These are phyloP conservation scores for Stromatinia cepivora DNA, from an alignment of 2,329 filamentous ascomycete species.

Conservation along the genomic window DNA sequence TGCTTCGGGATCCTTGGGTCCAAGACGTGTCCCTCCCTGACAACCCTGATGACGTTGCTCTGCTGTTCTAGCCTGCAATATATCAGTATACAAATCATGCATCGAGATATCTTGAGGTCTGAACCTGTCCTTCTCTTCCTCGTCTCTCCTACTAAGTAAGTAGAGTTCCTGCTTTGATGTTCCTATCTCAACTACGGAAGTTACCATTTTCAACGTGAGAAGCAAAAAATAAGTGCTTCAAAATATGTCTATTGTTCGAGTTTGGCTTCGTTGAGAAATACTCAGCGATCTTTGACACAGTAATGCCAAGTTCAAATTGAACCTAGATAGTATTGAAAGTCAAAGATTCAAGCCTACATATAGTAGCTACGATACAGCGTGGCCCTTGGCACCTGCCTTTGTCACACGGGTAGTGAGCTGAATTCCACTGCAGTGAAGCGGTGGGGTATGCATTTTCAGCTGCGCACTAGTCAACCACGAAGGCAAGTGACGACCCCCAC, in stretches of 20 bases:
- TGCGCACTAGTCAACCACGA: neutral
- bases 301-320: neutral
- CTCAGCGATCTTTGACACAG: neutral
- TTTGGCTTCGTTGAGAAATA: neutral
- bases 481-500: neutral
- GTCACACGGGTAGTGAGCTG: neutral
- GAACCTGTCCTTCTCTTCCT: constrained; percentile 5
- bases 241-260: neutral
- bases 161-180: neutral
- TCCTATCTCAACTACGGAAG: neutral
- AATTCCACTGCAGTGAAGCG: neutral
- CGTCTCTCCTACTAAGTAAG: constrained; percentile 7
- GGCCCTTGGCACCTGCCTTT: neutral
- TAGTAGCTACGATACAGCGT: neutral
- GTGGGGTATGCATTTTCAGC: neutral
- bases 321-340: neutral
- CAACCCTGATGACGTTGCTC: neutral
- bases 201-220: neutral
- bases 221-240: neutral
- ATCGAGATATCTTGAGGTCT: neutral
- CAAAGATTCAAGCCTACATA: neutral
- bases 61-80: neutral
- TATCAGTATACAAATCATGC: neutral
- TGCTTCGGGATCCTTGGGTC: constrained; percentile 8
- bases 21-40: neutral